Percentiles rank a stretch among this genome's conserved stretches.
Evolutionary conservation across 2,329 filamentous ascomycete genomes (phyloP).

Genomic region (Sarocladium strictum): DNA sequence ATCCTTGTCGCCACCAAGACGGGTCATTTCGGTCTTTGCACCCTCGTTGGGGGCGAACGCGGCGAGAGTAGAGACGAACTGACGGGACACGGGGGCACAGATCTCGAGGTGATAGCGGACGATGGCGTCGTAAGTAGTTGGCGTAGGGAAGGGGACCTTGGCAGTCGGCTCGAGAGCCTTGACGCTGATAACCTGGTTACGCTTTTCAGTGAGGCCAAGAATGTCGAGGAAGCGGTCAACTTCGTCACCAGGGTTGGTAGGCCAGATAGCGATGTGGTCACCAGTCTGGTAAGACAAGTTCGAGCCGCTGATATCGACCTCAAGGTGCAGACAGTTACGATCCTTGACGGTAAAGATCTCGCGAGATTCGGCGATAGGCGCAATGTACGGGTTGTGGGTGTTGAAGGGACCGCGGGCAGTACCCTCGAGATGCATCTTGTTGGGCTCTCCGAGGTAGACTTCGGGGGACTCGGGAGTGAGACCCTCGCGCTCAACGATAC

Average conservation of each 20-base stretch:
- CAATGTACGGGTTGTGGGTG: conserved; percentile 94
- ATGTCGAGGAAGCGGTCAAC: conserved; percentile 84
- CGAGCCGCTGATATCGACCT: conserved; percentile 83
- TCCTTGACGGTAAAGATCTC: conserved; percentile 87
- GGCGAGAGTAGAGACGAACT: conserved; percentile 82
- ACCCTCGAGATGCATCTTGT: conserved; percentile 90
- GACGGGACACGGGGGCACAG: conserved; percentile 89
- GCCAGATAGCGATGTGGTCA: conserved; percentile 96
- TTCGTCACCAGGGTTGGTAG: conserved; percentile 87
- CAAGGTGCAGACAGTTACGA: conserved; percentile 93
- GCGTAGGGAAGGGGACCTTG: conserved; percentile 95
- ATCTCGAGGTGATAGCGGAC: conserved; percentile 96
- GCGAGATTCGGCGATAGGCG: conserved; percentile 82
- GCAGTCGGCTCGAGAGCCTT: conserved; percentile 91
- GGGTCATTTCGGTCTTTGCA: conserved; percentile 80
- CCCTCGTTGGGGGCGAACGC: conserved; percentile 83
- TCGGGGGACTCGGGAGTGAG: conserved; percentile 68
- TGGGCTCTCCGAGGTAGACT: conserved; percentile 93
- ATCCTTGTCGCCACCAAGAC: conserved; percentile 87
- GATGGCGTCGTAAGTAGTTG: conserved; percentile 92
- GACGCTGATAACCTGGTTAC: conserved; percentile 75
- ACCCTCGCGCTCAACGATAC: conserved; percentile 68
- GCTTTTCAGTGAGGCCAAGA: conserved; percentile 69
- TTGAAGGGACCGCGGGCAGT: conserved; percentile 84
- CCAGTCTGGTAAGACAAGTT: conserved; percentile 93